Evolutionary conservation across 177 flowering plant species (phyloP), one percentile per base, ranked within the genome.

Genomic region (Vitis hybrid): DNA sequence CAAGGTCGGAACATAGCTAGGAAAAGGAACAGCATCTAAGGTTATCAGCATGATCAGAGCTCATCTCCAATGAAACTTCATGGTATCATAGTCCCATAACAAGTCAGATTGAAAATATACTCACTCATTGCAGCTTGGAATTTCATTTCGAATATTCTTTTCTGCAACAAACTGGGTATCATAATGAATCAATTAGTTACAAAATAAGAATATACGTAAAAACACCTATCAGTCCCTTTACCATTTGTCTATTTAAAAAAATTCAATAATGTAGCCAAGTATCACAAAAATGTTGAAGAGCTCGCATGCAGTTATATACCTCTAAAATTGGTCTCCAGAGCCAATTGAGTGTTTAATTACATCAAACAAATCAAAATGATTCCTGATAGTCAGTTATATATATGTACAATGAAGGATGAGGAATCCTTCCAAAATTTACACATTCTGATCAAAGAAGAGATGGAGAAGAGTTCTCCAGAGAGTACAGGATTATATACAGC

Each of bases 91-190:
- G 24, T 50, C 7, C 32, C 18, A 59, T 32, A 35, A 1, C 11
- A 58, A 24, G 27, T 24, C 27, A 52, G 14, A 56, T 1, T 6
- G 69, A 51, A 12, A 65, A 57, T 72, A 61, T 66, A 84, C 97
- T 87, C 77, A 91, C 98, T 66, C 52, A 65, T 49, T 56, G 65
- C 72, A 81, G 75, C 86, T 79, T 46, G 96, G 98, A 73, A 92
- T 66, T 62, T 90, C 93, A 63, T 80, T 81, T 65, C 78, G 54
- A 51, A 90, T 86, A 63, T 56, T 72, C 79, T 79, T 82, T 64
- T 79, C 90, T 70, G 94, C 87, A 73, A 91, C 52, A 51, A 79
- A 68, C 98, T 93, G 78, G 68, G 72, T 18, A 50, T 11, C 71
- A 73, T 52, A 72, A 57, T 16, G 27, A 19, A 66, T 48, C 49